Percentiles rank a stretch among this genome's conserved stretches.
Conservation (phyloP, 495 filamentous ascomycete species). For the Podospora conica region DNA sequence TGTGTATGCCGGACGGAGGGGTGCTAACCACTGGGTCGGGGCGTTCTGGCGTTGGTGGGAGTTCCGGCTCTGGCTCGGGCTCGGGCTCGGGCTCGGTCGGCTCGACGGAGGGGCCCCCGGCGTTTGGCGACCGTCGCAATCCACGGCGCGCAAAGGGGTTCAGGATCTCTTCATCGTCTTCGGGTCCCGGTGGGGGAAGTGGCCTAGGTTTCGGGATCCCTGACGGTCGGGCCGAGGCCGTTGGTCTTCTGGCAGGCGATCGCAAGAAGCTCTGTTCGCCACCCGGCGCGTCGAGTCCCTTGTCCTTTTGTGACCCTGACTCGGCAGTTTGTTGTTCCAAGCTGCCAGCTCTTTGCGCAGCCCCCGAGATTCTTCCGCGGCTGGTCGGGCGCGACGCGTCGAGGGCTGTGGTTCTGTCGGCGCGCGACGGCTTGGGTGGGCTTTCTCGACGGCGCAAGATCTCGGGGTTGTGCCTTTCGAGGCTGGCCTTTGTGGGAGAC, state of each 20-base stretch:
- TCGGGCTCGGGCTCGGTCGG: slow-evolving; percentile 36
- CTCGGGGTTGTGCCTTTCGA: slow-evolving; percentile 58
- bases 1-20: slow-evolving; percentile 49
- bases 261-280: slow-evolving; percentile 26
- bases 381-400: slow-evolving; percentile 23
- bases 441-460: slow-evolving; percentile 45
- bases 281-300: neutral
- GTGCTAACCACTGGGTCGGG: slow-evolving; percentile 47
- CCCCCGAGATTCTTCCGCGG: slow-evolving; percentile 17
- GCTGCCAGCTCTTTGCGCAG: slow-evolving; percentile 10
- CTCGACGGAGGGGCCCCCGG: neutral
- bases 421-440: slow-evolving; percentile 25
- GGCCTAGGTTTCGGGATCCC: slow-evolving; percentile 33
- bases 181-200: slow-evolving; percentile 34
- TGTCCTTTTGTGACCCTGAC: neutral
- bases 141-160: slow-evolving; percentile 36
- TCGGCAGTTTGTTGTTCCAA: neutral
- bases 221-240: slow-evolving; percentile 19
- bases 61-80: slow-evolving; percentile 51
- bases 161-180: slow-evolving; percentile 39
- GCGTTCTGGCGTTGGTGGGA: slow-evolving; percentile 65
- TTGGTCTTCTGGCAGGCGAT: slow-evolving; percentile 27
- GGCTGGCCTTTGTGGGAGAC: slow-evolving; percentile 58
- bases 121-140: slow-evolving; percentile 23
- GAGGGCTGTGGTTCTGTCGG: slow-evolving; percentile 21